Percentiles rank a stretch among this genome's conserved stretches.
These are phyloP conservation scores for Candida suzukii DNA, from an alignment of 805 yeast genomes.

Conservation along the genomic window DNA sequence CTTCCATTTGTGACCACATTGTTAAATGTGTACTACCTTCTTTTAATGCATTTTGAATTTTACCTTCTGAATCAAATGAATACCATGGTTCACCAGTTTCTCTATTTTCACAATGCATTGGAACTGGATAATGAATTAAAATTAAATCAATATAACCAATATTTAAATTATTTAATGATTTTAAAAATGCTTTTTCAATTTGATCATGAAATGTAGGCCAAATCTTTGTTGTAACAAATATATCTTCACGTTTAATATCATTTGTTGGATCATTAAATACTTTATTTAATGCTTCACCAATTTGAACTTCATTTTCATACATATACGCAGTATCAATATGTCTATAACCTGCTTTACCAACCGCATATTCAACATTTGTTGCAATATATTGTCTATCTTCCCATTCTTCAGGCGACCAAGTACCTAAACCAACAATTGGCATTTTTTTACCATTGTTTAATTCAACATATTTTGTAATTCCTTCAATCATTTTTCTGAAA, in stretches of 20 bases:
- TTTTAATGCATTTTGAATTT: slow-evolving; percentile 15
- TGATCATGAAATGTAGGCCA: slow-evolving; percentile 26
- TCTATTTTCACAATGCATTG: slow-evolving; percentile 20
- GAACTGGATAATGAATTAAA: slow-evolving; percentile 40
- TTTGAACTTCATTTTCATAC: slow-evolving; percentile 33
- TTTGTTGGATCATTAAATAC: slow-evolving; percentile 4
- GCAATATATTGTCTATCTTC: not conserved
- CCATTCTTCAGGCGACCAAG: slow-evolving; percentile 12
- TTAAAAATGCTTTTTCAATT: slow-evolving; percentile 27
- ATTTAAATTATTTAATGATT: slow-evolving; percentile 28
- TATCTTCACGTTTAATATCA: slow-evolving; percentile 5
- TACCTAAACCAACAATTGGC: slow-evolving; percentile 17
- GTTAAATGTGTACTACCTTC: slow-evolving; percentile 47
- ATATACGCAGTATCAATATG: slow-evolving; percentile 36
- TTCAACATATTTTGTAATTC: not conserved
- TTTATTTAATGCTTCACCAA: slow-evolving; percentile 30
- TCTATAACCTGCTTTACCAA: slow-evolving; percentile 32
- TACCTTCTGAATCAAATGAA: slow-evolving; percentile 16
- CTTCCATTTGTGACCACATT: slow-evolving; percentile 63
- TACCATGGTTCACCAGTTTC: slow-evolving; percentile 12
- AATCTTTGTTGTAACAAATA: slow-evolving; percentile 12
- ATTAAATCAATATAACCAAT: slow-evolving; percentile 37
- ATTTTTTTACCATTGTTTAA: slow-evolving; percentile 14
- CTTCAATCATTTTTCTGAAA: not conserved
- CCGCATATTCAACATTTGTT: slow-evolving; percentile 8